Evolutionary conservation across 1,284 basidiomycete species (phyloP), one percentile per base, ranked within the genome.

Genomic region (Puccinia coronata): DNA sequence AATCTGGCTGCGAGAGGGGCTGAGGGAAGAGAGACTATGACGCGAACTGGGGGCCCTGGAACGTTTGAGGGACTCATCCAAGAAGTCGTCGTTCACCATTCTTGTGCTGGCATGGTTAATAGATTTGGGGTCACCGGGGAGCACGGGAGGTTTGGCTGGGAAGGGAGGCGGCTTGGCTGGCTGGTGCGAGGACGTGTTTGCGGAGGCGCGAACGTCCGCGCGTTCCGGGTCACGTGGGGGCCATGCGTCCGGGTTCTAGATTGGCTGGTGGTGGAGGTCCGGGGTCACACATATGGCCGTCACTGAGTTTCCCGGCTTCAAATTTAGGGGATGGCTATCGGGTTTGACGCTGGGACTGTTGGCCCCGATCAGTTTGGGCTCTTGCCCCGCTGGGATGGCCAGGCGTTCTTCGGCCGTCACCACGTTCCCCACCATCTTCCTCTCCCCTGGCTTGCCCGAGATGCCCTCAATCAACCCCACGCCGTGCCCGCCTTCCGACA

Each of bases 191-290:
- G 92, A 90, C 41, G 90, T 88, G 85, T 98, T 92, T 39, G 93
- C 93, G 85, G 95, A 1, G 95, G 95, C 0, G 92, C 86, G 84
- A 96, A 98, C 93, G 96, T 96, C 76, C 97, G 89, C 11, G 92
- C 91, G 87, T 98, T 98, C 80, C 95, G 91, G 95, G 83, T 11
- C 80, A 55, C 11, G 63, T 73, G n/a, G 23, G 16, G 43, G 49
- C 73, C 65, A 79, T 72, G 34, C 49, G 72, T 84, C 47, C 83
- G 79, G 81, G 83, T 75, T 80, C 25, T 82, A 71, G 55, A 41
- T 43, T 23, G 34, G 31, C 61, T 81, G 81, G 28, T 47, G 71
- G 59, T 43, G 61, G 8, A 31, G 80, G 28, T 69, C 43, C 43
- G 18, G 28, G 43, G 49, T 36, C 20, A 51, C 31, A 51, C 76